Base-by-base conservation (phyloP, 1,284 basidiomycete species). In the Chiua sp. region DNA sequence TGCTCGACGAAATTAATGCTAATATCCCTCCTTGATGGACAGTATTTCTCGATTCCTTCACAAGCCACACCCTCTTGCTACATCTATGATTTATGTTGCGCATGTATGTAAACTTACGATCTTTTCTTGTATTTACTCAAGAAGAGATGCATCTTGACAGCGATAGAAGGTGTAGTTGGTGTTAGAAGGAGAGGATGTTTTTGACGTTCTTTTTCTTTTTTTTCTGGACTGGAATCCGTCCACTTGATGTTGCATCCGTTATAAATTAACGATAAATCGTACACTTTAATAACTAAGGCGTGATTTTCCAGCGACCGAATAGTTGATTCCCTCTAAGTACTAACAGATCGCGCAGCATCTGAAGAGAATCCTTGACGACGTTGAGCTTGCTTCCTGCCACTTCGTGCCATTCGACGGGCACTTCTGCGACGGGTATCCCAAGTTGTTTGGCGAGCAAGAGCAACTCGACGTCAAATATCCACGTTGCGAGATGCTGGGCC, bases 381-480 rank as follows among this genome's bases (percentile, higher is more conserved):
- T 91, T 89, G 64, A 98, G 83, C 77, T 98, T 98, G 79, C 92
- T 94, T 42, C 96, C 96, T 0, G 87, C 84, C 1, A 98, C 91
- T 74, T 98, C 96, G 60, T 93, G 88, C 96, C 96, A 98, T 65
- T 90, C 85, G 23, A 98, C 90, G 0, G 93, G 86, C 4, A 97
- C 92, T 73, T 98, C 96, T 6, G 78, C 83, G 4, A 96, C 89
- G 4, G 93, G 91, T 68, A 94, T 87, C 47, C 78, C 70, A 39
- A 90, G 77, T 68, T 88, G 83, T 68, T 93, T 89, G 11, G 95
- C 93, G 22, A 96, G 82, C n/a, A 97, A 80, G n/a, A 98, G 80
- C 3, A 98, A 83, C 73, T 98, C 96, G 56, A 97, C 96, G 73
- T 98, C 95, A 69, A 98, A 98, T 71, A 97, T 96, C 95, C 95